Percentiles rank a stretch among this genome's conserved stretches.
Evolutionary conservation across 169 alveolate genomes (phyloP).

Genomic region (Pseudocohnilembus persalinus): DNA sequence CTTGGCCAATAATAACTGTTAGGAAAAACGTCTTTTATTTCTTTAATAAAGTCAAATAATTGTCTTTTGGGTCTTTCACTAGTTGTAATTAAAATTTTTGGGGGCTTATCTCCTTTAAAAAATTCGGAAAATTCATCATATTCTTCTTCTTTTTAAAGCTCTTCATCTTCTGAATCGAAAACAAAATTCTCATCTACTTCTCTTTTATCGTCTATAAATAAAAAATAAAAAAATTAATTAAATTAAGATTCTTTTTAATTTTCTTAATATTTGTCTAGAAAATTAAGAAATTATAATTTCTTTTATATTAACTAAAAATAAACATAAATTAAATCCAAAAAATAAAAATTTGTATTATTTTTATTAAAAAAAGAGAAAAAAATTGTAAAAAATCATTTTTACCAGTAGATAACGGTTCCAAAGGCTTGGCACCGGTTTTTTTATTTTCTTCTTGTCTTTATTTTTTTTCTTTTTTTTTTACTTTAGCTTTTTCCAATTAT

Average conservation of each 20-base stretch:
- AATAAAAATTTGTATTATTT: background rate
- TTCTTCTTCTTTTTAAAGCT: conserved; percentile 83
- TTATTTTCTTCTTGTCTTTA: conserved; percentile 22
- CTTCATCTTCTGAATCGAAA: conserved; percentile 69
- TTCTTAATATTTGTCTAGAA: background rate
- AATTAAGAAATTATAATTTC: background rate
- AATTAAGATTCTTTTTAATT: too few relatives aligned
- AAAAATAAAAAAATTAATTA: background rate
- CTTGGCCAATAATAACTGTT: conserved; percentile 90
- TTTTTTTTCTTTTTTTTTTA: conserved; percentile 13
- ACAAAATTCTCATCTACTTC: conserved; percentile 66
- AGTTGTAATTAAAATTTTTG: conserved; percentile 92
- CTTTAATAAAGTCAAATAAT: conserved; percentile 87
- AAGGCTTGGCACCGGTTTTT: conserved; percentile 8
- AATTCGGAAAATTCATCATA: conserved; percentile 92
- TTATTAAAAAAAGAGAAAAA: background rate
- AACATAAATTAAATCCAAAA: background rate
- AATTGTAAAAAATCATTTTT: conserved; percentile 7
- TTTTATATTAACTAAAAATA: background rate
- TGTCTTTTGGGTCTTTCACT: conserved; percentile 84
- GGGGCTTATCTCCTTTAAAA: conserved; percentile 83
- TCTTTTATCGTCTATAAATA: conserved; percentile 51
- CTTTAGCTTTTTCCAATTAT: background rate
- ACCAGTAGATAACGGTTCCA: conserved; percentile 18
- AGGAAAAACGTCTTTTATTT: conserved; percentile 88